Evolutionary conservation across 768 basidiomycete species (phyloP).

Genomic region (Rhodotorula paludigena): DNA sequence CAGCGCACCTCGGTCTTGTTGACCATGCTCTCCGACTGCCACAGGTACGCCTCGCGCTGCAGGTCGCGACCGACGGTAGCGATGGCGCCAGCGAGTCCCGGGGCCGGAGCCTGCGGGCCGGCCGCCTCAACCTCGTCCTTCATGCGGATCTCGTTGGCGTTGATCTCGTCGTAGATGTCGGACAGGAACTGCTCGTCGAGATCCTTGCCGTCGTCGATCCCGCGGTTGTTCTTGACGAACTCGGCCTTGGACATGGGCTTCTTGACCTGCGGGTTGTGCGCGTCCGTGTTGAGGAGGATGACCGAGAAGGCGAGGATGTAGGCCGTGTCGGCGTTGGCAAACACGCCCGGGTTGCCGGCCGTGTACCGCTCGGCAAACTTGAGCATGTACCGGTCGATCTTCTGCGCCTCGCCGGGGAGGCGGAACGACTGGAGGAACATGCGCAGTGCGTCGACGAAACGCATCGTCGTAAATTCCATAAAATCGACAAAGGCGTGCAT

Average conservation of each 20-base stretch:
- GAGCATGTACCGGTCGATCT: constrained; percentile 97
- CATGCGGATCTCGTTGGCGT: constrained; percentile 91
- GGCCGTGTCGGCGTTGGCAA: constrained; percentile 91
- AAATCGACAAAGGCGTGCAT: constrained; percentile 98
- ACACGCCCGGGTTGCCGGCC: constrained; percentile 75
- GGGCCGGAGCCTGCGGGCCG: constrained; percentile 47
- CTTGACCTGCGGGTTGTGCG: constrained; percentile 91
- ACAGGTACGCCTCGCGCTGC: constrained; percentile 90
- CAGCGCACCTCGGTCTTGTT: constrained; percentile 81
- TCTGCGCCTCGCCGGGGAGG: constrained; percentile 92
- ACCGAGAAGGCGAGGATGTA: constrained; percentile 93
- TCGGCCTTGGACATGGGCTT: constrained; percentile 86
- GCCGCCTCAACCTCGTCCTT: constrained; percentile 80
- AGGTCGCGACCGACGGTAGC: constrained; percentile 88
- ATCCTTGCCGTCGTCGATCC: constrained; percentile 86
- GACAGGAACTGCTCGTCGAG: constrained; percentile 78
- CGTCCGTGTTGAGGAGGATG: constrained; percentile 95
- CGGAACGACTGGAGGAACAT: constrained; percentile 91
- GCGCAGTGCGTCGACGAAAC: constrained; percentile 85
- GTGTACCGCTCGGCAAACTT: constrained; percentile 98
- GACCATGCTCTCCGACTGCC: constrained; percentile 93
- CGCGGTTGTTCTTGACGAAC: constrained; percentile 90
- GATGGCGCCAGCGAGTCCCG: constrained; percentile 74
- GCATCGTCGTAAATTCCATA: constrained; percentile 73
- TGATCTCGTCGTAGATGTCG: constrained; percentile 83